Base-by-base conservation (phyloP, 2,329 filamentous ascomycete genomes). In the Scytalidium sp. region DNA sequence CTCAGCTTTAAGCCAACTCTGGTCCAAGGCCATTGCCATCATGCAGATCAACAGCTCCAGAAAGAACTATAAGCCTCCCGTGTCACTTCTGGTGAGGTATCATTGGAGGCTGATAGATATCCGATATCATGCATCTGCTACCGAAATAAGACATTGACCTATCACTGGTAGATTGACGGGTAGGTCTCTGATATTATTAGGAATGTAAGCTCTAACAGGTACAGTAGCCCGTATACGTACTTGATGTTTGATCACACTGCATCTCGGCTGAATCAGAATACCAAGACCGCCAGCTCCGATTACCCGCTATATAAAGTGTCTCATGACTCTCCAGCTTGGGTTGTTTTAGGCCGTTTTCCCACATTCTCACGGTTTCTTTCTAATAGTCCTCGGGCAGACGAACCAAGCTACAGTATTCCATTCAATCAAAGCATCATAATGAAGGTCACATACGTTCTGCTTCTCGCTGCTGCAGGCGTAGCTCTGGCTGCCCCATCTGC, bases 401-500 rank as follows among this genome's bases (percentile, higher is more conserved):
- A 27, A 27, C 25, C 25, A 27, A 27, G 7, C 25, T 27, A 27
- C 25, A 7, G 15, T 25, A 7, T 25, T 17, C 13, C 43, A 9
- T 45, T 32, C 13, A 13, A 25, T 19, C n/a, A 11, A 47, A 23
- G 20, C 9, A 25, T 44, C 43, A 54, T 36, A 23, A 47, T 22
- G 21, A 22, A 41, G 20, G 11, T 47, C 36, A 41, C 57, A 40
- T 23, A 50, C 25, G 4, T 59, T 25, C 36, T 60, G n/a, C 50
- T 45, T 39, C 49, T 47, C 32, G 53, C 56, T 21, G 54, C 56
- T 17, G 49, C 51, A 29, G 49, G 49, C 22, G 17, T 45, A 27
- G 55, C 52, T 20, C 40, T 46, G 36, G 56, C 54, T 45, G 45
- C 50, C n/a, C 56, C 56, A 43, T 50, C 48, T 41, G 47, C 54